Evolutionary conservation across 1,284 basidiomycete genomes (phyloP), one percentile per base, ranked within the genome.

Genomic region (Uromyces viciae-fabae): DNA sequence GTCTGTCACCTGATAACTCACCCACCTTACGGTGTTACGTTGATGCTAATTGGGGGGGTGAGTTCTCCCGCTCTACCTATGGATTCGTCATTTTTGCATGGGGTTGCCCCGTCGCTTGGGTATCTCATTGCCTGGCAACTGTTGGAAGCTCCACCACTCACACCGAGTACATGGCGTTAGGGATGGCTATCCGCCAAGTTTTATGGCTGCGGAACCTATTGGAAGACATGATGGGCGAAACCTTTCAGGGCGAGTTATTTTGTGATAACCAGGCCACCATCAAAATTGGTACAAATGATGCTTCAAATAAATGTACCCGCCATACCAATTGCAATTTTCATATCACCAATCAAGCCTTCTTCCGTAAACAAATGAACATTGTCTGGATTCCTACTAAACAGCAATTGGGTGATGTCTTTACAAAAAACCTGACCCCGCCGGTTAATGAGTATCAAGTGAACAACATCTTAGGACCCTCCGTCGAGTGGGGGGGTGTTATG

Each of bases 381-480:
- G 14, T 4, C 5, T 75, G 72, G 72, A 38, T 75, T 4, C 7
- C 49, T 56, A 36, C 3, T 2, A 42, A 3, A 3, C 15, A 54
- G 8, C 72, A 75, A 31, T 40, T 5, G 15, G 72, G 52, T 3
- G 72, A 75, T 28, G 25, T 60, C 31, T 38, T 75, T 5, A 75
- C 72, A 3, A 75, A 75, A 38, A 66, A 66, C 28, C 14, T 66
- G 38, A 69, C 31, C 25, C 66, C 66, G n/a, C n/a, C n/a, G n/a
- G n/a, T n/a, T n/a, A n/a, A n/a, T n/a, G n/a, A n/a, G n/a, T n/a
- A n/a, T n/a, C n/a, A n/a, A n/a, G n/a, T n/a, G n/a, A n/a, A n/a
- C n/a, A n/a, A n/a, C n/a, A n/a, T n/a, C n/a, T n/a, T n/a, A n/a
- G n/a, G n/a, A n/a, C n/a, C n/a, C n/a, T n/a, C n/a, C n/a, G n/a